These are phyloP conservation scores for Choricystis sp. DNA, from an alignment of 139 green algal species.

Conservation along the genomic window DNA sequence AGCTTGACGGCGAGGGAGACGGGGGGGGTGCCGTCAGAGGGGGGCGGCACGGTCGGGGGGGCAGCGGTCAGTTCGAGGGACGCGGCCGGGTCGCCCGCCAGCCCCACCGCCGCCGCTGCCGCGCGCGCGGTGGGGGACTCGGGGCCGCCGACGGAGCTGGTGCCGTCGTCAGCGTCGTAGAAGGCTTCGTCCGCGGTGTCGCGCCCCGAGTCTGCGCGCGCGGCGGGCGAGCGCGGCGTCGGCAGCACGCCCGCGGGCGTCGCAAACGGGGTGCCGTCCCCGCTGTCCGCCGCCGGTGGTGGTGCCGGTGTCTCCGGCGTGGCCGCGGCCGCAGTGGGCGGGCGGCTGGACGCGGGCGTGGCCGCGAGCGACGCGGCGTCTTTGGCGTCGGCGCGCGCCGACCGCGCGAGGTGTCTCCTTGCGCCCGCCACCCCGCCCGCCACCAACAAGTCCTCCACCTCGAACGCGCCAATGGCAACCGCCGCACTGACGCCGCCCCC, in stretches of 20 bases:
- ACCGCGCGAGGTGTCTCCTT: slow-evolving; percentile 17
- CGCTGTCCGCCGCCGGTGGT: no score
- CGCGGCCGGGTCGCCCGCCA: background rate
- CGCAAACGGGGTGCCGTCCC: no score
- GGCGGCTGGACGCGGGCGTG: background rate
- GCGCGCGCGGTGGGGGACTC: no score
- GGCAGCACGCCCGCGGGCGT: no score
- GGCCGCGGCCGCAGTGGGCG: no score
- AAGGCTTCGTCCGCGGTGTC: no score
- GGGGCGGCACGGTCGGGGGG: no score
- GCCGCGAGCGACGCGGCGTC: background rate
- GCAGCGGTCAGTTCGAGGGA: background rate
- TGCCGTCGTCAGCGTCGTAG: no score
- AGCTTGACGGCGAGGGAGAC: background rate
- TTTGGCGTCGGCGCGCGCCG: background rate
- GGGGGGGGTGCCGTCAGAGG: background rate
- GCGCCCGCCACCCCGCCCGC: slow-evolving; percentile 10
- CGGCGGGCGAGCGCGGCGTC: background rate
- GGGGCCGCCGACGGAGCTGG: no score
- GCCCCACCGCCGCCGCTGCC: background rate
- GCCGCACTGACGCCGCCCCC: slow-evolving; percentile 10
- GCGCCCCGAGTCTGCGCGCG: no score
- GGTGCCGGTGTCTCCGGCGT: no score
- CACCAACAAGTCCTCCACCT: slow-evolving; percentile 59
- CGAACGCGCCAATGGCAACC: slow-evolving; percentile 23